Base-by-base conservation (phyloP, 2,329 filamentous ascomycete species). In the Colletotrichum ledebouriae region DNA sequence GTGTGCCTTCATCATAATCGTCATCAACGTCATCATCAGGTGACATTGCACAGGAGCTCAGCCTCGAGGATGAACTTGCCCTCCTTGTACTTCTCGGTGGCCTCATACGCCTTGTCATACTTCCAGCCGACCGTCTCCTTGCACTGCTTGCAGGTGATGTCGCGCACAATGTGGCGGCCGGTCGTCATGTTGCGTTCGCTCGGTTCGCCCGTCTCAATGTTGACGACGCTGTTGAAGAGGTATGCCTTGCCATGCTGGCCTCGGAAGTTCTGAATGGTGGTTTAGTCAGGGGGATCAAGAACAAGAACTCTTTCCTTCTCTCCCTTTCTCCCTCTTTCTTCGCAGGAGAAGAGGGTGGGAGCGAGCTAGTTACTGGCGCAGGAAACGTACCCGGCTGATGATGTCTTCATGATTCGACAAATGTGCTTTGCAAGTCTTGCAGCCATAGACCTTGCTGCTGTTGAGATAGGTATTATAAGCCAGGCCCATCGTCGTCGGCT, bases 241-340 rank as follows among this genome's bases (percentile, higher is more conserved):
- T 94, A 99, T 63, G 96, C 96, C 83, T 98, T 98, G 78, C 96
- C 96, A 80, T 98, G 95, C 80, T 98, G 95, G 76, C 96, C 96
- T 71, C 96, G 94, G 84, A 99, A 99, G 83, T 97, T 98, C 94
- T 98, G 79, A 15, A 25, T 4, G 25, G 34, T 49, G 49, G 47
- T 20, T 22, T 22, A 42, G 29, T 39, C 3, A 39, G n/a, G 17
- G 25, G 4, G n/a, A 29, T 33, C 11, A 1, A 13, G 12, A 12
- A 25, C 12, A 10, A 34, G 7, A 5, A 42, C 20, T 9, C 4
- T 10, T 15, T 15, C 47, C 22, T 44, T 44, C 15, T 57, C 34
- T n/a, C 13, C 22, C 50, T 41, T n/a, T 34, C 33, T 37, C 12
- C n/a, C 46, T 34, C n/a, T n/a, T 25, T 20, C 47, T 20, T 57